Evolutionary conservation across 371 early-diverging fungal species (phyloP).

Genomic region (Mucor saturninus): DNA sequence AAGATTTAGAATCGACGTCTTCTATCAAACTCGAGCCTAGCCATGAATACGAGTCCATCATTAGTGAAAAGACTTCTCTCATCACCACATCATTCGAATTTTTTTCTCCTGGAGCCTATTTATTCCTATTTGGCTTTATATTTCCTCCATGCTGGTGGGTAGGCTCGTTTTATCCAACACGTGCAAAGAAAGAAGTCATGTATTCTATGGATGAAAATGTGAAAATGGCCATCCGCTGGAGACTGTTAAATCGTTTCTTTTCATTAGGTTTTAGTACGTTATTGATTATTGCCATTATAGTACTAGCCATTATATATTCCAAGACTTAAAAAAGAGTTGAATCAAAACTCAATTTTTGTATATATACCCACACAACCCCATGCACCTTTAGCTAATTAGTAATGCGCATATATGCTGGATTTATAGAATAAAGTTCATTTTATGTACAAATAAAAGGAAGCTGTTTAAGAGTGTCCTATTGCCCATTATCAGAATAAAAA

Average conservation of each 20-base stretch:
- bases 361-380: too few species aligned
- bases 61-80: constrained; percentile 2
- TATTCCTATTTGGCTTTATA: constrained; percentile 49
- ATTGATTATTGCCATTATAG: constrained; percentile 35
- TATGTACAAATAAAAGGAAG: too few species aligned
- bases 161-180: constrained; percentile 37
- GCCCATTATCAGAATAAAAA: too few species aligned
- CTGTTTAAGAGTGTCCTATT: too few species aligned
- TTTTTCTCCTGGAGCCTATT: constrained; percentile 34
- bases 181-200: constrained; percentile 4
- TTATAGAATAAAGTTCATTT: too few species aligned
- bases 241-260: constrained; percentile 38
- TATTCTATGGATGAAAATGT: constrained; percentile 15
- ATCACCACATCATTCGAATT: constrained; percentile 14
- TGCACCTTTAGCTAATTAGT: too few species aligned
- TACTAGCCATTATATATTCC: constrained; percentile 29
- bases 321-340: neutral
- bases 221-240: constrained; percentile 48
- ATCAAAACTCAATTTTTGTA: too few species aligned
- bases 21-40: neutral
- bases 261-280: constrained; percentile 46
- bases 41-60: constrained; percentile 1
- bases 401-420: too few species aligned
- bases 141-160: constrained; percentile 51
- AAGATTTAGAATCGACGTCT: constrained; percentile 4